These are phyloP conservation scores for Massariosphaeria phaeospora DNA, from an alignment of 495 filamentous ascomycete genomes.

Conservation along the genomic window DNA sequence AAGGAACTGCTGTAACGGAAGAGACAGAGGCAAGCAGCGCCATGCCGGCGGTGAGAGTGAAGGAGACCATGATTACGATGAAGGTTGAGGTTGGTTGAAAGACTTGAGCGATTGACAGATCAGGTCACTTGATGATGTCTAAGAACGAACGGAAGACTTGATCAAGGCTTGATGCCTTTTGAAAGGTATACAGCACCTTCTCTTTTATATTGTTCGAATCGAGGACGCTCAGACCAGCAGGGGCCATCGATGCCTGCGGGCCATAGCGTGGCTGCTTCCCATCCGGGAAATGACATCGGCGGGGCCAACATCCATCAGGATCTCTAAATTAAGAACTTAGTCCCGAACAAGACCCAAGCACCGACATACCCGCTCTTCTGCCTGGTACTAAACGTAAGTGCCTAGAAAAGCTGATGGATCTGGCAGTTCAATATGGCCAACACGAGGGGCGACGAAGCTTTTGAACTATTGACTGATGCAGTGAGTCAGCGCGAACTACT, in stretches of 20 bases:
- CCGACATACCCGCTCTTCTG: no score
- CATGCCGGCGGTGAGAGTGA: neutral
- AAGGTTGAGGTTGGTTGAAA: neutral
- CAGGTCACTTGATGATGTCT: neutral
- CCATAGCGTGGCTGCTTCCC: no score
- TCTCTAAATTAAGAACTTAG: neutral
- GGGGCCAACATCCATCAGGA: neutral
- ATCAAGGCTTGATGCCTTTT: constrained; percentile 8
- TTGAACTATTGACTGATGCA: no score
- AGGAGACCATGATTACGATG: constrained; percentile 12
- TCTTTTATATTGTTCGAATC: neutral
- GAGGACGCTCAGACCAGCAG: neutral
- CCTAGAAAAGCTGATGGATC: no score
- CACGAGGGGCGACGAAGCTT: no score
- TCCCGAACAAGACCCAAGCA: no score
- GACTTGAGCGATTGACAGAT: neutral
- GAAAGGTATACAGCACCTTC: neutral
- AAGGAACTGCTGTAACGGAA: neutral
- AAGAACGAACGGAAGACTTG: neutral
- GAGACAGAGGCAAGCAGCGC: neutral
- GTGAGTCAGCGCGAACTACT: no score
- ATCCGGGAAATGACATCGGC: constrained; percentile 7
- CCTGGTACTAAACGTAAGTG: no score
- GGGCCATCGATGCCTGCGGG: neutral
- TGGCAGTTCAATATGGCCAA: no score